Base-by-base conservation (phyloP, 306 rosid species). In the Ormosia semicastrata region DNA sequence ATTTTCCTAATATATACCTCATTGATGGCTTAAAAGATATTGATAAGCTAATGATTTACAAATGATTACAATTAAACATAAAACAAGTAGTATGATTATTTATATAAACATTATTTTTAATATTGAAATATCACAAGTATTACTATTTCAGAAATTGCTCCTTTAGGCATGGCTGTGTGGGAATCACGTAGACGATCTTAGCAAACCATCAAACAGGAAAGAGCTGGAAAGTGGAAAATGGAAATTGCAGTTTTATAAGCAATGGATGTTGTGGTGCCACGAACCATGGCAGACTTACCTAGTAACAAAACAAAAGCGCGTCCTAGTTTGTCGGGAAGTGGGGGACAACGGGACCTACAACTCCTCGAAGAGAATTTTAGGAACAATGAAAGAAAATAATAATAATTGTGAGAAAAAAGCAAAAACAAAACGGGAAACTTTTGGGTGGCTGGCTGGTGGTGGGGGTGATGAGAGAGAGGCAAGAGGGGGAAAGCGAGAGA, bases 391-490 rank as follows among this genome's bases (percentile, higher is more conserved):
- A 72, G 15, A 8, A 53, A 72, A 30, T 0, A 44, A 44, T 8
- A 44, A 44, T 8, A 5, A 46, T 24, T 24, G 43, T 33, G n/a
- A 41, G 1, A 15, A 34, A 44, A 57, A 43, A 17, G 34, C 60
- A 39, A 43, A 14, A 73, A 29, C 15, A 74, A 66, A 66, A 66
- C 8, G 53, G 29, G 71, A 66, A 73, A 75, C 34, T 70, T 78
- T 81, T 50, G 83, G 88, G 46, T 75, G 91, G 88, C 32, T 79
- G 83, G 80, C 84, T 81, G 89, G 84, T 82, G 87, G 85, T 77
- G 76, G 87, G 87, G 88, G 75, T 80, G 83, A 76, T 76, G 94
- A 86, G 92, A 85, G 88, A 77, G 84, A 85, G 81, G 76, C 78
- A 24, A 81, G 36, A 59, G 63, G 68, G 84, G 24, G 74, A 44